phyloP scores from a whole-genome alignment of 1,284 basidiomycete genomes.

The Ceratorhiza oryzae-sativae region DNA sequence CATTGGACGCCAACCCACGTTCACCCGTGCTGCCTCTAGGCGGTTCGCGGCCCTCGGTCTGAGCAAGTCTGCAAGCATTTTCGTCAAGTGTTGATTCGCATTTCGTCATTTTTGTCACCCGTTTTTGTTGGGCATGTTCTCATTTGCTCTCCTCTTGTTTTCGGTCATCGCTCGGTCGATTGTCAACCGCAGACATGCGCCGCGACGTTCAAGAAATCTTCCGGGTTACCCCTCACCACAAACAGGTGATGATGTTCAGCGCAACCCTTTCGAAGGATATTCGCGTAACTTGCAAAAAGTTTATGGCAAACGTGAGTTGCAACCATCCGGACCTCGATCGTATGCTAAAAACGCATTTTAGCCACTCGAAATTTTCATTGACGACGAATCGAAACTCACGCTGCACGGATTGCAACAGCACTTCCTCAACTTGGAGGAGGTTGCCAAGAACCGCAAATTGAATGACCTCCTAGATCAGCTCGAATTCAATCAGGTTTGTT shows the following conservation, averaged over 20 bases:
- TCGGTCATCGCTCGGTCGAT: slow-evolving; percentile 43
- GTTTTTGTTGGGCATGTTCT: slow-evolving; percentile 37
- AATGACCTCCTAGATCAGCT: slow-evolving; percentile 96
- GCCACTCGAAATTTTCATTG: slow-evolving; percentile 99
- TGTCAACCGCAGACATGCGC: slow-evolving; percentile 87
- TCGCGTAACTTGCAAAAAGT: slow-evolving; percentile 98
- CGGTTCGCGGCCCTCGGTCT: slow-evolving; percentile 16
- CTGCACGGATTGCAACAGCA: slow-evolving; percentile 99
- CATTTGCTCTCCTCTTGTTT: slow-evolving; percentile 59
- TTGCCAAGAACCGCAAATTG: slow-evolving; percentile 95
- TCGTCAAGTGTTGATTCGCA: slow-evolving; percentile 37
- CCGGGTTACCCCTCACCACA: slow-evolving; percentile 99
- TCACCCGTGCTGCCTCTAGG: slow-evolving; percentile 1
- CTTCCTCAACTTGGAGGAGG: slow-evolving; percentile 96
- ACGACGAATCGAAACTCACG: slow-evolving; percentile 99
- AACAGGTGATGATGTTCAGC: slow-evolving; percentile 99
- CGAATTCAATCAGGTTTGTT: slow-evolving; percentile 94
- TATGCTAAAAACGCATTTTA: slow-evolving; percentile 50
- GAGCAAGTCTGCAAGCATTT: slow-evolving; percentile 27
- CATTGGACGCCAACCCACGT: slow-evolving; percentile 17
- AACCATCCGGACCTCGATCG: neutral
- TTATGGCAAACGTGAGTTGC: slow-evolving; percentile 94
- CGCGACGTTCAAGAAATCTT: slow-evolving; percentile 99
- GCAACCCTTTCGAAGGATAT: slow-evolving; percentile 98
- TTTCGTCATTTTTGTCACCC: slow-evolving; percentile 58